These are phyloP conservation scores for Pulchroboletus neoregius DNA, from an alignment of 1,284 basidiomycete genomes.

Conservation along the genomic window DNA sequence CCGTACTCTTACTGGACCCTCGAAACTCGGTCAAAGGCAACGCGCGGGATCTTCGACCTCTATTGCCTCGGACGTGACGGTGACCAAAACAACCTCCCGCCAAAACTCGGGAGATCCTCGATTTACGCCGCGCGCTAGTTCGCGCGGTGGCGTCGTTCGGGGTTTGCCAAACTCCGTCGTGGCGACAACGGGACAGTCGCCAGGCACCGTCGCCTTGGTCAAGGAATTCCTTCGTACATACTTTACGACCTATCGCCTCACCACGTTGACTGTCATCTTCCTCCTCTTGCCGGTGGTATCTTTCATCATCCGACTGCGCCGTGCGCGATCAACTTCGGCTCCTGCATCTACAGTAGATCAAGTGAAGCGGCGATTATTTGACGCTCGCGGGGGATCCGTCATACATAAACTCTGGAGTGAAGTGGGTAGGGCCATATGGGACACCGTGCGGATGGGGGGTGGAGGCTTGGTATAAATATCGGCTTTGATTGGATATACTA, in stretches of 20 bases:
- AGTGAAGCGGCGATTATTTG: slow-evolving; percentile 52
- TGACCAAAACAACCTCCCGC: slow-evolving; percentile 20
- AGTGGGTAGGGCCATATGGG: slow-evolving; percentile 49
- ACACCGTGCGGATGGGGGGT: slow-evolving; percentile 73
- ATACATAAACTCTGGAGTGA: slow-evolving; percentile 53
- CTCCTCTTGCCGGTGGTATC: slow-evolving; percentile 61
- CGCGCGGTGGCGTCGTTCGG: slow-evolving; percentile 27
- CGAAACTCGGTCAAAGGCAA: slow-evolving; percentile 19
- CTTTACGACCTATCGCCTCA: slow-evolving; percentile 43
- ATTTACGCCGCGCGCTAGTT: slow-evolving; percentile 10
- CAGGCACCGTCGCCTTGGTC: slow-evolving; percentile 45
- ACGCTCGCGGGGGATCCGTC: slow-evolving; percentile 37
- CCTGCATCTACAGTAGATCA: slow-evolving; percentile 47
- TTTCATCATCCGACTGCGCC: slow-evolving; percentile 48
- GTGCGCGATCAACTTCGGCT: slow-evolving; percentile 26
- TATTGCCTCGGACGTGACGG: slow-evolving; percentile 25
- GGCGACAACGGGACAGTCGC: slow-evolving; percentile 33
- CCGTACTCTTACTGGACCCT: slow-evolving; percentile 39
- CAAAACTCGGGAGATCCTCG: slow-evolving; percentile 8
- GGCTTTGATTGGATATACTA: neutral
- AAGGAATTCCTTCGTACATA: slow-evolving; percentile 45
- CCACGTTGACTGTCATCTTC: slow-evolving; percentile 52
- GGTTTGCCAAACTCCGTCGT: slow-evolving; percentile 21
- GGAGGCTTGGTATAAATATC: slow-evolving; percentile 56
- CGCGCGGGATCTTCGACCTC: slow-evolving; percentile 26